These are phyloP conservation scores for Fraxinus floribunda DNA, from an alignment of 305 asterid genomes.

Conservation along the genomic window DNA sequence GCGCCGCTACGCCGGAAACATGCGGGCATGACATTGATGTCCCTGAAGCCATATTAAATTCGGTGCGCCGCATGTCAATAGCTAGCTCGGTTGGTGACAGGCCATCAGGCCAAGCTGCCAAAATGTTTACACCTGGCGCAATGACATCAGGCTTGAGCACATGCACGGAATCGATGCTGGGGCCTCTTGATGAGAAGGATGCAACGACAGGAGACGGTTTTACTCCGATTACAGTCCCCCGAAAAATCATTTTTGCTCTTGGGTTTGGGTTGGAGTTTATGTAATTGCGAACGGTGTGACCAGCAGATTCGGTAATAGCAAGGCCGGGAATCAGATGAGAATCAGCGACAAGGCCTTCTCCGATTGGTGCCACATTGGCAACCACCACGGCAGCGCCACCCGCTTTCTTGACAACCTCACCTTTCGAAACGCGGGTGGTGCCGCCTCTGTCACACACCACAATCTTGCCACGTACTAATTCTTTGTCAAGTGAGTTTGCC, in stretches of 20 bases:
- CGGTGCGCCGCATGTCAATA: constrained; percentile 50
- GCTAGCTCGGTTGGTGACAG: constrained; percentile 57
- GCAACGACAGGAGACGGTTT: constrained; percentile 88
- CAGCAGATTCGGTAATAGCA: constrained; percentile 51
- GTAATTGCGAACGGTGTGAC: constrained; percentile 36
- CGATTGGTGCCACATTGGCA: constrained; percentile 66
- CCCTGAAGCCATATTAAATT: constrained; percentile 69
- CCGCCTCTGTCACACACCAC: constrained; percentile 84
- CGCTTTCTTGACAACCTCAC: constrained; percentile 51
- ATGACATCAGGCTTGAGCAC: constrained; percentile 72
- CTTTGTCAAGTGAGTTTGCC: constrained; percentile 47
- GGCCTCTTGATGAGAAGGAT: constrained; percentile 81
- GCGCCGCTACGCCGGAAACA: constrained; percentile 73
- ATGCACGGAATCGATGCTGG: constrained; percentile 43
- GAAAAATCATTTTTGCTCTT: constrained; percentile 53
- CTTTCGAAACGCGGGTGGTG: constrained; percentile 59
- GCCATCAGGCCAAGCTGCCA: constrained; percentile 79
- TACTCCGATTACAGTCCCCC: constrained; percentile 56
- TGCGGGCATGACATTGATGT: constrained; percentile 98
- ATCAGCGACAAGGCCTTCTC: constrained; percentile 82
- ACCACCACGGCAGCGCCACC: constrained; percentile 73
- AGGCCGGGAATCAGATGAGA: constrained; percentile 72
- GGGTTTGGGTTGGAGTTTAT: constrained; percentile 51
- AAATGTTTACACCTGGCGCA: constrained; percentile 87
- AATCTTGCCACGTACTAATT: constrained; percentile 58